Evolutionary conservation across 2,329 filamentous ascomycete species (phyloP).

Genomic region (Raffaelea arxii): DNA sequence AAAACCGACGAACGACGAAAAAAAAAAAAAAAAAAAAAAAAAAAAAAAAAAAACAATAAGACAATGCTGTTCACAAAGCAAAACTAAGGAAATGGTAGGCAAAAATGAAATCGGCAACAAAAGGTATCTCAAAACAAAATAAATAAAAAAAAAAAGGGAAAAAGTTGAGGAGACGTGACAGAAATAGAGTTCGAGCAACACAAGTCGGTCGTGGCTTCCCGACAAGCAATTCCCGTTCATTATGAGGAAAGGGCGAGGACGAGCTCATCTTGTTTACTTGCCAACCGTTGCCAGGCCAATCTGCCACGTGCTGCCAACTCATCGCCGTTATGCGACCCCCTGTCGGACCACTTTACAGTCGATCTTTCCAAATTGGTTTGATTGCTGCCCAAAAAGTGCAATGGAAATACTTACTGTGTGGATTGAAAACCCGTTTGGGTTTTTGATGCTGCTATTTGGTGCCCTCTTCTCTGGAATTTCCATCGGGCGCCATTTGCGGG

Average conservation of each 20-base stretch:
- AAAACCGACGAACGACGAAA: neutral
- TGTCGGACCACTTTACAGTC: no score
- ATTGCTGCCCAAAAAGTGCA: no score
- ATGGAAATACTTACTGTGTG: no score
- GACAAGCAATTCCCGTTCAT: neutral
- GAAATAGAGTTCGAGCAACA: neutral
- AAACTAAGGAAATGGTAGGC: no score
- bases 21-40: neutral
- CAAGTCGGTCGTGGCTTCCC: neutral
- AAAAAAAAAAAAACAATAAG: neutral
- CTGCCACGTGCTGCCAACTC: neutral
- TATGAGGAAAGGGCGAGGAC: no score
- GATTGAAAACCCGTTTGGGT: no score
- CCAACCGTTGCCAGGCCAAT: constrained; percentile 11
- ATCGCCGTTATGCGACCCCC: no score
- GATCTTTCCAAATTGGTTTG: neutral
- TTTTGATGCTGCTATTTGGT: no score
- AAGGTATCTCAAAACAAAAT: neutral
- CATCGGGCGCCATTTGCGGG: no score
- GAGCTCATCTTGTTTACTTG: constrained; percentile 10
- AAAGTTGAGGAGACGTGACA: constrained; percentile 1
- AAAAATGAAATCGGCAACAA: neutral
- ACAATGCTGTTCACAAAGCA: neutral
- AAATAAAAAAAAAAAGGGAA: neutral
- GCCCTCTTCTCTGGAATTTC: no score